A percentile compares a stretch with the other conserved stretches of the same genome.
Conservation (phyloP, 352 stramenopile genomes). For the Globisporangium recalcitrans region DNA sequence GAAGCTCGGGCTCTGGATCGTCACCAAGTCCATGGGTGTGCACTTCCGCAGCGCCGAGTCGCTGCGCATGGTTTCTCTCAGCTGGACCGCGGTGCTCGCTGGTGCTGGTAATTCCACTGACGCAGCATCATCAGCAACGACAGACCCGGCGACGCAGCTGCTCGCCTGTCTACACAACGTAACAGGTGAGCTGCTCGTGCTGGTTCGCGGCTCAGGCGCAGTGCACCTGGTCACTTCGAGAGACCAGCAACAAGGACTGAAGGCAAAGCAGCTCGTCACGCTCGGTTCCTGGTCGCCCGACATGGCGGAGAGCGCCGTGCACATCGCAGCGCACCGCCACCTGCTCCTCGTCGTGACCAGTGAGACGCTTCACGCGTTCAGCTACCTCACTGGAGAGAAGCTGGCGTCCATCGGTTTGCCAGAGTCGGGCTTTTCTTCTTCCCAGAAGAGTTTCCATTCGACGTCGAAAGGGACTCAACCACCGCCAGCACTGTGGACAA, state of each 20-base stretch:
- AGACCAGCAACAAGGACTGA: background rate
- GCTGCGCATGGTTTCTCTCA: constrained; percentile 31
- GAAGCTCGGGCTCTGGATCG: constrained; percentile 62
- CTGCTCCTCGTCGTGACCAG: constrained; percentile 26
- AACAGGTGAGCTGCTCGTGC: constrained; percentile 69
- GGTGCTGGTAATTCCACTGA: constrained; percentile 3
- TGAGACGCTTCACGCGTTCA: constrained; percentile 38
- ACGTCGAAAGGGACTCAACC: constrained; percentile 5
- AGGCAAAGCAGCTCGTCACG: constrained; percentile 21
- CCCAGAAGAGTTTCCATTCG: background rate
- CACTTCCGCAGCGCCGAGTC: constrained; percentile 54
- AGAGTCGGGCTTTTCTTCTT: background rate
- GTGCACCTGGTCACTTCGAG: constrained; percentile 43
- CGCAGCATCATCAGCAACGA: background rate
- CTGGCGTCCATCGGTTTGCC: constrained; percentile 39
- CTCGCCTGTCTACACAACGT: constrained; percentile 55
- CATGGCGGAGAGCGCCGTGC: constrained; percentile 11
- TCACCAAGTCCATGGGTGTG: constrained; percentile 46
- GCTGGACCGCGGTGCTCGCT: constrained; percentile 26
- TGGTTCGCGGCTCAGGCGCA: constrained; percentile 27
- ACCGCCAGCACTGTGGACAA: constrained; percentile 40
- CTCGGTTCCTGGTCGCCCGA: constrained; percentile 22
- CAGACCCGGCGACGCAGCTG: constrained; percentile 11
- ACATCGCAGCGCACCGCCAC: constrained; percentile 40
- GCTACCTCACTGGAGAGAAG: constrained; percentile 39